Evolutionary conservation across 768 basidiomycete species (phyloP).

Genomic region (Suillus sp.): DNA sequence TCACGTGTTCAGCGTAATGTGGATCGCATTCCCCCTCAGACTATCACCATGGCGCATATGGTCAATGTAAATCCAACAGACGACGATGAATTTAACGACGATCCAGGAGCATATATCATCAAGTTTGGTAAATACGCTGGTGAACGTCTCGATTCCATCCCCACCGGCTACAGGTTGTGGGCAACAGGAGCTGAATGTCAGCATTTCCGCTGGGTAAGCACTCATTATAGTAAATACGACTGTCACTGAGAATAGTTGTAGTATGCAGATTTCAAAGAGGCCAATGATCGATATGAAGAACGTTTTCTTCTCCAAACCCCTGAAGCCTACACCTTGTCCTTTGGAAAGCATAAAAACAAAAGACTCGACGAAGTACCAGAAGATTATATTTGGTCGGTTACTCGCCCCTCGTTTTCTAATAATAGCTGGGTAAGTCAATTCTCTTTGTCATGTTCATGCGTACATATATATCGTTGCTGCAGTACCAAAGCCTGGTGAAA

Average conservation of each 20-base stretch:
- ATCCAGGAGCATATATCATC: constrained; percentile 24
- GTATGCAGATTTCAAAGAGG: constrained; percentile 14
- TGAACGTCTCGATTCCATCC: constrained; percentile 9
- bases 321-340: constrained; percentile 16
- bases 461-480: background rate
- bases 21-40: background rate
- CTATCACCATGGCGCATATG: background rate
- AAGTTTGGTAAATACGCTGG: constrained; percentile 3
- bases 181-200: background rate
- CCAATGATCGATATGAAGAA: constrained; percentile 23
- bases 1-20: background rate
- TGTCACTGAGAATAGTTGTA: constrained; percentile 11
- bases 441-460: background rate
- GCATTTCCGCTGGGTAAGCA: constrained; percentile 17
- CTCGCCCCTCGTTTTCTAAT: constrained; percentile 6
- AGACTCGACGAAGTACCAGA: constrained; percentile 21
- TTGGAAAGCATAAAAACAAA: background rate
- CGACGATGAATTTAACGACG: constrained; percentile 2
- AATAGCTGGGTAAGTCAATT: constrained; percentile 15
- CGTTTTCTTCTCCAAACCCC: constrained; percentile 14
- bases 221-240: too few relatives aligned
- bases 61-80: background rate
- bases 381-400: constrained; percentile 19
- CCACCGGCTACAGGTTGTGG: constrained; percentile 15
- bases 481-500: constrained; percentile 22